A percentile compares a stretch with the other conserved stretches of the same genome.
These are phyloP conservation scores for Pestalotiopsis sp. DNA, from an alignment of 2,329 filamentous ascomycete species.

Conservation along the genomic window DNA sequence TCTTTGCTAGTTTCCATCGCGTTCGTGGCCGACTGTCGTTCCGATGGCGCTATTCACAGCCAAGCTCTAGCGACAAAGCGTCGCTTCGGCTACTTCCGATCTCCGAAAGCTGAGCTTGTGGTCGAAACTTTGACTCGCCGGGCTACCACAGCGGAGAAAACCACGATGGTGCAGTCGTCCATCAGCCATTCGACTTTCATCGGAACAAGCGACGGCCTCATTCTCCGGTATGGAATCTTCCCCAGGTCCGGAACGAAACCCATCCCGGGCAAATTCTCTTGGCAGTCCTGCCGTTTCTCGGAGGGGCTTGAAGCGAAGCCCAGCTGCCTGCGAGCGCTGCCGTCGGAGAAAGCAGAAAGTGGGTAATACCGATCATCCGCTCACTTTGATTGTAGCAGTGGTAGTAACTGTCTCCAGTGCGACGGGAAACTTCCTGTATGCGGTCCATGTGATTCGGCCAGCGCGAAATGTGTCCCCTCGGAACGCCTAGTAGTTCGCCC, in stretches of 20 bases:
- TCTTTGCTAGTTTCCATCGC: too few relatives aligned
- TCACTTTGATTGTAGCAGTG: neutral
- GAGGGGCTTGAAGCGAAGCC: constrained; percentile 13
- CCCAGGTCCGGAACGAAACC: neutral
- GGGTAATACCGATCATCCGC: neutral
- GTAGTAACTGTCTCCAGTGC: neutral
- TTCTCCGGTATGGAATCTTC: neutral
- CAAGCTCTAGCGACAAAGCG: neutral
- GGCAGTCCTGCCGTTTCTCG: neutral
- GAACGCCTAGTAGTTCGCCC: constrained; percentile 13
- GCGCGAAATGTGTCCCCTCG: constrained; percentile 13
- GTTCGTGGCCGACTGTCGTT: too few relatives aligned
- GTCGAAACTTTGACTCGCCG: neutral
- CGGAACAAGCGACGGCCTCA: neutral
- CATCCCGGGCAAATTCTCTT: neutral
- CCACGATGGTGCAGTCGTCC: neutral
- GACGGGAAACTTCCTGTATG: constrained; percentile 17
- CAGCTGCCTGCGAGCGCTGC: constrained; percentile 16
- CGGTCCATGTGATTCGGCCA: constrained; percentile 9
- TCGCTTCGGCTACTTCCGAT: neutral
- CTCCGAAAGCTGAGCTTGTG: neutral
- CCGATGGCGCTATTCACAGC: neutral
- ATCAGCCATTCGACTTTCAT: neutral
- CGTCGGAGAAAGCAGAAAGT: constrained; percentile 15
- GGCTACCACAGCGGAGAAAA: neutral